These are phyloP conservation scores for Aspergillus hortae DNA, from an alignment of 2,329 filamentous ascomycete genomes.

Conservation along the genomic window DNA sequence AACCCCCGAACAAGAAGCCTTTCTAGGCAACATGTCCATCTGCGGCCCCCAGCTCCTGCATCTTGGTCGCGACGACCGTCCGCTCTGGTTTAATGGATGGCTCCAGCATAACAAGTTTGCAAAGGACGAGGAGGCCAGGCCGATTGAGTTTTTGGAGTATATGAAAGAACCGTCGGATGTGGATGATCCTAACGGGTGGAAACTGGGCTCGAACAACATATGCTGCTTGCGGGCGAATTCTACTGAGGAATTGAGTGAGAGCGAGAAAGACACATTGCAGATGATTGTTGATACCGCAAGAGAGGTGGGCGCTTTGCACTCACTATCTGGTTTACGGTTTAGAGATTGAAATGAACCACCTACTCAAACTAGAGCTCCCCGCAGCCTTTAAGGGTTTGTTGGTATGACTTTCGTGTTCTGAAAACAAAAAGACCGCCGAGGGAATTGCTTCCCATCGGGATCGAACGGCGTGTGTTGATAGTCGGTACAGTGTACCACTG, in stretches of 20 bases:
- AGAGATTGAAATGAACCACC: too few relatives aligned
- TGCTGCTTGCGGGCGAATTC: conserved; percentile 9
- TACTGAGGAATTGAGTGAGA: neutral
- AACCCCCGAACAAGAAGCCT: conserved; percentile 3
- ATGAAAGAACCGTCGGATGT: conserved; percentile 5
- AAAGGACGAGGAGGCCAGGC: conserved; percentile 29
- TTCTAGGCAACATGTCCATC: conserved; percentile 29
- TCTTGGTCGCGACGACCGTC: conserved; percentile 38
- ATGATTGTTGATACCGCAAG: conserved; percentile 3
- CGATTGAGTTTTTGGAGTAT: conserved; percentile 32
- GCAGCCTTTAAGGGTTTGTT: too few relatives aligned
- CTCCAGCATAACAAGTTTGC: conserved; percentile 41
- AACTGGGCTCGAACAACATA: conserved; percentile 5
- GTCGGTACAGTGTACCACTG: too few relatives aligned
- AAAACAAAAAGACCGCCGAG: too few relatives aligned
- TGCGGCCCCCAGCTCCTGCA: conserved; percentile 47
- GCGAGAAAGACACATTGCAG: conserved; percentile 4
- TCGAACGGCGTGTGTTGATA: too few relatives aligned
- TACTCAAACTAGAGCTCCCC: too few relatives aligned
- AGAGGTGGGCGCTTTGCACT: neutral
- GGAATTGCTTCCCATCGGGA: too few relatives aligned
- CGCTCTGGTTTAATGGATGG: conserved; percentile 50
- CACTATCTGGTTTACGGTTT: too few relatives aligned
- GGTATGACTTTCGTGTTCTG: too few relatives aligned
- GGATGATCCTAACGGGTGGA: conserved; percentile 4